Conservation (phyloP, 768 basidiomycete species). For the Dictyophora rubrovolvata region DNA sequence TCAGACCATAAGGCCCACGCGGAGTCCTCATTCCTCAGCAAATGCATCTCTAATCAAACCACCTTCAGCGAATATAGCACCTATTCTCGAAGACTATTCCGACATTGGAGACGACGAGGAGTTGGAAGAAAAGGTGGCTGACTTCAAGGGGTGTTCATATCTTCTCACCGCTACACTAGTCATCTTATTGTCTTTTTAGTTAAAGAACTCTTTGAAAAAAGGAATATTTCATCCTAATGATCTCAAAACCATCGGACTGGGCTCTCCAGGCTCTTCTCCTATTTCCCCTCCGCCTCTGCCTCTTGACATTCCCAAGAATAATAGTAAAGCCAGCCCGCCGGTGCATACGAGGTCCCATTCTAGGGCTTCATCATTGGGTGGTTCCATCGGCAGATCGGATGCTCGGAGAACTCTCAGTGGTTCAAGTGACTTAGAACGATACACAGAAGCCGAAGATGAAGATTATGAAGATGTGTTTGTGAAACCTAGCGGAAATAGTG, state of each 20-base stretch:
- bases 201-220: slow-evolving; percentile 61
- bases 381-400: slow-evolving; percentile 61
- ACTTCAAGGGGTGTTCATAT: slow-evolving; percentile 55
- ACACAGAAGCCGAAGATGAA: slow-evolving; percentile 80
- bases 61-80: slow-evolving; percentile 49
- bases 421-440: slow-evolving; percentile 68
- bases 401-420: slow-evolving; percentile 38
- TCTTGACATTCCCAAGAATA: slow-evolving; percentile 19
- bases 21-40: slow-evolving; percentile 44
- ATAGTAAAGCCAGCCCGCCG: slow-evolving; percentile 21
- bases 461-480: slow-evolving; percentile 96
- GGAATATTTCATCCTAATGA: slow-evolving; percentile 86
- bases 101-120: slow-evolving; percentile 67
- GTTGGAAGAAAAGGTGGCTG: slow-evolving; percentile 69
- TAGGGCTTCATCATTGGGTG: slow-evolving; percentile 49
- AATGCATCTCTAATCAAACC: slow-evolving; percentile 39
- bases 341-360: slow-evolving; percentile 42
- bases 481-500: slow-evolving; percentile 57
- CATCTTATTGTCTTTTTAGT: slow-evolving; percentile 24
- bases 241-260: slow-evolving; percentile 64
- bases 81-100: slow-evolving; percentile 86
- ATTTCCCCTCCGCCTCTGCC: slow-evolving; percentile 53
- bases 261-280: slow-evolving; percentile 19
- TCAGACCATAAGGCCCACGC: slow-evolving; percentile 66
- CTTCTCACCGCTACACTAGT: not conserved